Evolutionary conservation across 2,329 filamentous ascomycete species (phyloP).

Genomic region (Metarhizium anisopliae): DNA sequence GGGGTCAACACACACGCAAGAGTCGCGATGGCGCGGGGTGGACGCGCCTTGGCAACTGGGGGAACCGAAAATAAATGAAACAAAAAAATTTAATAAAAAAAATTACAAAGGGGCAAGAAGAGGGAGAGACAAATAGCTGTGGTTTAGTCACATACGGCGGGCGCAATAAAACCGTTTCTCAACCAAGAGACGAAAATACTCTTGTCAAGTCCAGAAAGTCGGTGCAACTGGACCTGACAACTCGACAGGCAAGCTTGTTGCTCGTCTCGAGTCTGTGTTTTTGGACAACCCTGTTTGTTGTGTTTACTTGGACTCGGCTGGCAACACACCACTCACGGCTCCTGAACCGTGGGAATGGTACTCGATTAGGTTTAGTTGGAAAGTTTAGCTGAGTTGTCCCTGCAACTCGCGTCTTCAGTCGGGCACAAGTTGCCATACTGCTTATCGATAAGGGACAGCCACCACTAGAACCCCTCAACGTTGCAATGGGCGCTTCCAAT

Average conservation of each 20-base stretch:
- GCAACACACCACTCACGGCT: not conserved
- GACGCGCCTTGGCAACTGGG: not conserved
- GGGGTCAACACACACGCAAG: constrained; percentile 5
- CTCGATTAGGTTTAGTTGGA: not conserved
- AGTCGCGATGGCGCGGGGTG: constrained; percentile 4
- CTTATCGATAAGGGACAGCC: not conserved
- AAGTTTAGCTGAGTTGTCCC: not conserved
- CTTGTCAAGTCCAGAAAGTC: not conserved
- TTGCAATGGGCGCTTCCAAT: no score
- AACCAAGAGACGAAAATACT: not conserved
- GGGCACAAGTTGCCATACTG: not conserved
- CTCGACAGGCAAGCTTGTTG: not conserved
- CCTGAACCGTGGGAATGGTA: no score
- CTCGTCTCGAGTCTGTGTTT: no score
- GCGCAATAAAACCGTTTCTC: not conserved
- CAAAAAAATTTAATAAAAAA: not conserved
- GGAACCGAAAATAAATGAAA: not conserved
- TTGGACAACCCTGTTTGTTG: constrained; percentile 1
- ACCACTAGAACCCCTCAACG: not conserved
- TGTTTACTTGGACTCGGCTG: constrained; percentile 4
- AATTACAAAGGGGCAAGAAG: not conserved
- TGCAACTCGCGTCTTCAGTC: not conserved
- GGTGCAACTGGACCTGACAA: no score
- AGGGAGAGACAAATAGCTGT: not conserved
- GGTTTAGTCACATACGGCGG: not conserved